Conservation (phyloP, 2,329 filamentous ascomycete genomes). For the Curvularia sp. region DNA sequence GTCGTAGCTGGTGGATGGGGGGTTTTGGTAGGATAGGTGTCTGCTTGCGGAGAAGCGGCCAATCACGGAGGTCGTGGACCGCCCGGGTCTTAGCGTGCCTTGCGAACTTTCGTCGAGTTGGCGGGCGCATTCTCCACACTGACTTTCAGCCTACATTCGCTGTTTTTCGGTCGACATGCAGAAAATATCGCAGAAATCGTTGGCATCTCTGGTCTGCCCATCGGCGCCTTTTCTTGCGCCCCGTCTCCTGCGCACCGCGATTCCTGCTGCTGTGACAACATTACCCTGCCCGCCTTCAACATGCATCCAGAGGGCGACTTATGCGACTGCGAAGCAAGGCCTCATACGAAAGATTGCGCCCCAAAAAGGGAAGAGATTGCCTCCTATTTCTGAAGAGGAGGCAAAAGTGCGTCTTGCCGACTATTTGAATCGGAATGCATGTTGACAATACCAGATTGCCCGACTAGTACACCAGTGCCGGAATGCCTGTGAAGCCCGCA, state of each 20-base stretch:
- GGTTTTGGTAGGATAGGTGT: conserved; percentile 43
- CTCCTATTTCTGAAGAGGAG: background rate
- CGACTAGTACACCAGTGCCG: conserved; percentile 24
- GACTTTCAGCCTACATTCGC: background rate
- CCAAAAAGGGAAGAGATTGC: background rate
- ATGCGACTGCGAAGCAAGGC: conserved; percentile 25
- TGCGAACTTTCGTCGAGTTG: conserved; percentile 19
- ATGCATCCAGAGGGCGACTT: conserved; percentile 15
- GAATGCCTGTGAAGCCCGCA: conserved; percentile 25
- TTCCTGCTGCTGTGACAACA: conserved; percentile 16
- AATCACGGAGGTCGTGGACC: conserved; percentile 32
- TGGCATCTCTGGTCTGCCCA: conserved; percentile 44
- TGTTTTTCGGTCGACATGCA: conserved; percentile 24
- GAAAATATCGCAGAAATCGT: conserved; percentile 31
- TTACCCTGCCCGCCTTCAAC: conserved; percentile 14
- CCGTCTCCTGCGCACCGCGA: conserved; percentile 33
- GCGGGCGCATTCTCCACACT: conserved; percentile 2
- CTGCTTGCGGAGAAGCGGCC: conserved; percentile 37
- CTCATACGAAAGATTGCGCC: background rate
- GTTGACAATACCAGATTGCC: conserved; percentile 4
- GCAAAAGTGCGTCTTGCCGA: background rate
- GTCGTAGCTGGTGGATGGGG: conserved; percentile 24
- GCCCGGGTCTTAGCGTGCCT: conserved; percentile 17
- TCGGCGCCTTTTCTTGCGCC: conserved; percentile 48
- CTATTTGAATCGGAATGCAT: background rate